These are phyloP conservation scores for Coemansia sp. DNA, from an alignment of 192 early-diverging fungal species.

Conservation along the genomic window DNA sequence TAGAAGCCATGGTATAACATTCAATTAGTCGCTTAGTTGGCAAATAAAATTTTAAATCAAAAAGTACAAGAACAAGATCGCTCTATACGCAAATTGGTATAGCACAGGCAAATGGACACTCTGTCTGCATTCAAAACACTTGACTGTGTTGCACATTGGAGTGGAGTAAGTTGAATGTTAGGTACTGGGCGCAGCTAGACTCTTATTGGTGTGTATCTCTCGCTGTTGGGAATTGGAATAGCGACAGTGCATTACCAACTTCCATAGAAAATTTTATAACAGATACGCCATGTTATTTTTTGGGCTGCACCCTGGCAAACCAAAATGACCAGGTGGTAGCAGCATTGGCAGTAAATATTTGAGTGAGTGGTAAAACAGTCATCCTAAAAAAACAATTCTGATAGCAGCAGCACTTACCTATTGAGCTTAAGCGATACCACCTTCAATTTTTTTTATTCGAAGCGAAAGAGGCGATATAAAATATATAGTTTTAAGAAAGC, in stretches of 20 bases:
- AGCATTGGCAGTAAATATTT: background rate
- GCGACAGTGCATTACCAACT: background rate
- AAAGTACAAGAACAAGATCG: background rate
- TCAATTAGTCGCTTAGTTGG: background rate
- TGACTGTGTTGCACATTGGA: background rate
- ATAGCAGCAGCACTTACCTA: background rate
- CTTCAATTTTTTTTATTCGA: background rate
- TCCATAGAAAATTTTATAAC: background rate
- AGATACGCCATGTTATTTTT: background rate
- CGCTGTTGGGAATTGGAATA: background rate
- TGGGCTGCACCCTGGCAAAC: background rate
- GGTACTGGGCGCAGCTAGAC: background rate
- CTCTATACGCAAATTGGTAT: background rate
- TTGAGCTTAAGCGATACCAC: background rate
- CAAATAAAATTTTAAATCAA: background rate
- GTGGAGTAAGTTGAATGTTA: background rate
- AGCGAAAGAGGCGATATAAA: background rate
- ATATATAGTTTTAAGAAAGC: background rate
- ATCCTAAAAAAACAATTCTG: background rate
- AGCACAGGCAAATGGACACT: background rate
- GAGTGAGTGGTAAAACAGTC: background rate
- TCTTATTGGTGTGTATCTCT: background rate
- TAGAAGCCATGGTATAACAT: background rate
- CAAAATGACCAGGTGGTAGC: background rate
- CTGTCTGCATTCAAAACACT: background rate